phyloP scores from a whole-genome alignment of 1,139 yeast species.

The Protomyces pachydermus region DNA sequence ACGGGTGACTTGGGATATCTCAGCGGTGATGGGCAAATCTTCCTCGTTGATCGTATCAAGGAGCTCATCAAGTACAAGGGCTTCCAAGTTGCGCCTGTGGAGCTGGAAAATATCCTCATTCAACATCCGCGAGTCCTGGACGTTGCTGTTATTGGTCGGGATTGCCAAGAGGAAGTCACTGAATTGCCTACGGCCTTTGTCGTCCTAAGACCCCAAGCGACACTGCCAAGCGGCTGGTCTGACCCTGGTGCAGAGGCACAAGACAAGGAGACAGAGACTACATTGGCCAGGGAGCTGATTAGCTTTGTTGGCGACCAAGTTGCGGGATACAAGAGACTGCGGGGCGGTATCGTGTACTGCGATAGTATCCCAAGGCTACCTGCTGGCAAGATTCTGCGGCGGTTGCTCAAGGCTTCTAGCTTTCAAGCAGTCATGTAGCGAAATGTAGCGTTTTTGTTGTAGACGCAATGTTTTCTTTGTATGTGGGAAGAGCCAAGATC shows the following conservation, averaged over 20 bases:
- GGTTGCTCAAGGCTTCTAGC: constrained; percentile 35
- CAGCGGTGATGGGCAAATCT: constrained; percentile 48
- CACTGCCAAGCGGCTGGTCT: constrained; percentile 17
- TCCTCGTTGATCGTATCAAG: constrained; percentile 61
- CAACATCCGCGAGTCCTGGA: constrained; percentile 43
- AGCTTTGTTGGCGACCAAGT: constrained; percentile 40
- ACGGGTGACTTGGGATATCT: constrained; percentile 71
- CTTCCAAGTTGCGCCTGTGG: constrained; percentile 78
- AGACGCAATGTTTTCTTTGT: background rate
- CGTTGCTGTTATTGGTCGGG: constrained; percentile 41
- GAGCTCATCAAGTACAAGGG: constrained; percentile 65
- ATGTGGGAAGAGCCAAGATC: background rate
- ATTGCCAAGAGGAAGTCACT: constrained; percentile 38
- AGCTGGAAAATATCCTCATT: constrained; percentile 61
- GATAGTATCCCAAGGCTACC: constrained; percentile 42
- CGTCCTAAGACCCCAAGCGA: constrained; percentile 33
- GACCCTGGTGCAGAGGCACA: constrained; percentile 14
- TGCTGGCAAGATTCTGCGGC: constrained; percentile 42
- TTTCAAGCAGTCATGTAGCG: background rate
- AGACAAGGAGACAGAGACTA: constrained; percentile 6
- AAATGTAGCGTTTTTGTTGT: background rate
- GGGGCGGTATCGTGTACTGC: constrained; percentile 43
- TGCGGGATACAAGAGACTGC: constrained; percentile 41
- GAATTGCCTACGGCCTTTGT: constrained; percentile 42
- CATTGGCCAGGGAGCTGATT: constrained; percentile 32